Percentiles rank a stretch among this genome's conserved stretches.
These are phyloP conservation scores for Ceratobasidium sp. DNA, from an alignment of 1,284 basidiomycete species.

Conservation along the genomic window DNA sequence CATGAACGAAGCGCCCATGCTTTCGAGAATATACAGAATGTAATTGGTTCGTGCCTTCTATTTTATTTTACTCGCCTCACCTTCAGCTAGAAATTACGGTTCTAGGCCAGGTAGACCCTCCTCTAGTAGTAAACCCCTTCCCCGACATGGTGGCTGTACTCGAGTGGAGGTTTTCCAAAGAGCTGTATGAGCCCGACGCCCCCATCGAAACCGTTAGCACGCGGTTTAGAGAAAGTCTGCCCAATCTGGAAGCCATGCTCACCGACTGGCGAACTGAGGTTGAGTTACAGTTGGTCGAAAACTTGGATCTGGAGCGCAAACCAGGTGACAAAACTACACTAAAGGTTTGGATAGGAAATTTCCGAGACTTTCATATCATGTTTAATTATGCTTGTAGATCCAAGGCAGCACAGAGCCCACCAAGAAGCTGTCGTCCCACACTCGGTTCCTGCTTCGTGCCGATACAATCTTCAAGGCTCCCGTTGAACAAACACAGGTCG, in stretches of 20 bases:
- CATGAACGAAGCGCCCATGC: too few relatives aligned
- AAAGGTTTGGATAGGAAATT: too few relatives aligned
- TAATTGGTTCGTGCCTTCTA: too few relatives aligned
- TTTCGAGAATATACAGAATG: too few relatives aligned
- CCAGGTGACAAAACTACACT: too few relatives aligned
- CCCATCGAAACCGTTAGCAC: neutral
- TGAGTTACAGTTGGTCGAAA: too few relatives aligned
- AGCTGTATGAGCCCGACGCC: neutral
- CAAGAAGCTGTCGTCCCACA: neutral
- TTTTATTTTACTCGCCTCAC: too few relatives aligned
- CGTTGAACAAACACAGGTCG: too few relatives aligned
- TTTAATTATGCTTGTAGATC: neutral
- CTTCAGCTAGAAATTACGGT: too few relatives aligned
- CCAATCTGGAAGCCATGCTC: neutral
- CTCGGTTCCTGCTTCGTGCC: constrained; percentile 18
- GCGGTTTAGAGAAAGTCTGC: neutral
- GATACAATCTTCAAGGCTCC: constrained; percentile 5
- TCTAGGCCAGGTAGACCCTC: too few relatives aligned
- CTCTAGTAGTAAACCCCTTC: constrained; percentile 10
- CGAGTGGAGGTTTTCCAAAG: constrained; percentile 4
- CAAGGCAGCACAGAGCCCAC: constrained; percentile 10
- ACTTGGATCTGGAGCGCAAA: too few relatives aligned
- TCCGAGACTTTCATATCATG: too few relatives aligned
- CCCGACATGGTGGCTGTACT: neutral
- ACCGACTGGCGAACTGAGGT: neutral